Percentiles rank a stretch among this genome's conserved stretches.
Conservation (phyloP, 441 rosid species). For the Adansonia madagascariensis region DNA sequence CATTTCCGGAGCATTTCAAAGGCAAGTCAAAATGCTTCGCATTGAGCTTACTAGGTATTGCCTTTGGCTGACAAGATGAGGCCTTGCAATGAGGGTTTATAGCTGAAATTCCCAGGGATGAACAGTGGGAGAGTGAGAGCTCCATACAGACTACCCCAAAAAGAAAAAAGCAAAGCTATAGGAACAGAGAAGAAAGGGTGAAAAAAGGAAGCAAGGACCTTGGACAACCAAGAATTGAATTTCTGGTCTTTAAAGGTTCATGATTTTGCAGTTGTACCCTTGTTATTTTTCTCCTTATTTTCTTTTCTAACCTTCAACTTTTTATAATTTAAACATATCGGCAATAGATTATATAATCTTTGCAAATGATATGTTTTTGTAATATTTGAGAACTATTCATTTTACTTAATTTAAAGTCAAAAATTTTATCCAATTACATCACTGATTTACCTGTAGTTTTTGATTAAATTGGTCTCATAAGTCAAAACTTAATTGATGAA, state of each 20-base stretch:
- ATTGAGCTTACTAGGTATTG: conserved; percentile 35
- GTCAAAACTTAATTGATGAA: too few relatives aligned
- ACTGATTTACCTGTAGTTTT: too few relatives aligned
- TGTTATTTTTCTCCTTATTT: conserved; percentile 13
- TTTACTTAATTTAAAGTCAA: too few relatives aligned
- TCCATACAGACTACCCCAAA: conserved; percentile 45
- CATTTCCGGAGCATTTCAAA: conserved; percentile 32
- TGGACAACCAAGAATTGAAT: conserved; percentile 1
- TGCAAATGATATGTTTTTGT: not conserved
- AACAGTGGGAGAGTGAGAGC: conserved; percentile 49
- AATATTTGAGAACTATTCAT: not conserved
- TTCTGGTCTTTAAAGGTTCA: conserved; percentile 20
- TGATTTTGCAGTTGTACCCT: not conserved
- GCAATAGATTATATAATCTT: not conserved
- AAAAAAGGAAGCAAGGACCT: not conserved
- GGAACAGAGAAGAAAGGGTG: not conserved
- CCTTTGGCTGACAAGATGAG: conserved; percentile 38
- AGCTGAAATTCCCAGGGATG: conserved; percentile 48
- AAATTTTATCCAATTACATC: too few relatives aligned
- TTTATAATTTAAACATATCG: not conserved
- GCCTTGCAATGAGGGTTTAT: conserved; percentile 36
- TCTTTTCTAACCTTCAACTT: not conserved
- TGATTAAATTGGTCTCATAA: too few relatives aligned
- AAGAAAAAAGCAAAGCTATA: not conserved
- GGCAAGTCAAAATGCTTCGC: conserved; percentile 25